Evolutionary conservation across 495 filamentous ascomycete genomes (phyloP).

Genomic region (Neurospora cerealis): DNA sequence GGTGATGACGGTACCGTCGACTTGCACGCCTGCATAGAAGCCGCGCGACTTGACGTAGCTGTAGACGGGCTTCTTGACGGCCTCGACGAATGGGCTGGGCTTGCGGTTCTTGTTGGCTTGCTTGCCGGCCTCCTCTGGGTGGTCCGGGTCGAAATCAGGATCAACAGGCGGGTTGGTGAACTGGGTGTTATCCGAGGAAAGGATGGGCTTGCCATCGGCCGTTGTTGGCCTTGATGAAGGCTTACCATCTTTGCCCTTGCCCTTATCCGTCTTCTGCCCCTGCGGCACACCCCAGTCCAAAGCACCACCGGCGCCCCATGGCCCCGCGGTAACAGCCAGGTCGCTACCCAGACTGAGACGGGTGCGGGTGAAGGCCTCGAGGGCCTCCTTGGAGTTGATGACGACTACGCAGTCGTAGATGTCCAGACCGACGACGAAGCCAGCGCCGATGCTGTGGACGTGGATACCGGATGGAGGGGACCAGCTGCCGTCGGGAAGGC

Average conservation of each 20-base stretch:
- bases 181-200: slow-evolving; percentile 12
- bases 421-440: slow-evolving; percentile 70
- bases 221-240: background rate
- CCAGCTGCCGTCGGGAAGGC: slow-evolving; percentile 64
- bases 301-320: slow-evolving; percentile 59
- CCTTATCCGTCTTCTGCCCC: slow-evolving; percentile 3
- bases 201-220: background rate
- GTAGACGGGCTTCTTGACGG: slow-evolving; percentile 49
- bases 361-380: slow-evolving; percentile 62
- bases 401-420: slow-evolving; percentile 81
- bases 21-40: slow-evolving; percentile 65
- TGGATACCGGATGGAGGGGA: slow-evolving; percentile 67
- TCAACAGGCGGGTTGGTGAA: slow-evolving; percentile 5
- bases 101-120: slow-evolving; percentile 5
- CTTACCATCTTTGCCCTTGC: slow-evolving; percentile 4
- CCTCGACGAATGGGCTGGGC: slow-evolving; percentile 19
- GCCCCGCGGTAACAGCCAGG: slow-evolving; percentile 63
- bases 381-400: slow-evolving; percentile 63
- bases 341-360: slow-evolving; percentile 68
- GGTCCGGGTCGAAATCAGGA: background rate
- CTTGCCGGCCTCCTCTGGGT: background rate
- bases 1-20: slow-evolving; percentile 70
- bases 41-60: slow-evolving; percentile 77
- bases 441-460: slow-evolving; percentile 64
- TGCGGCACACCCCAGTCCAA: slow-evolving; percentile 40